Evolutionary conservation across 768 basidiomycete genomes (phyloP), one percentile per base, ranked within the genome.

Genomic region (Tricholoma hemisulphureum): DNA sequence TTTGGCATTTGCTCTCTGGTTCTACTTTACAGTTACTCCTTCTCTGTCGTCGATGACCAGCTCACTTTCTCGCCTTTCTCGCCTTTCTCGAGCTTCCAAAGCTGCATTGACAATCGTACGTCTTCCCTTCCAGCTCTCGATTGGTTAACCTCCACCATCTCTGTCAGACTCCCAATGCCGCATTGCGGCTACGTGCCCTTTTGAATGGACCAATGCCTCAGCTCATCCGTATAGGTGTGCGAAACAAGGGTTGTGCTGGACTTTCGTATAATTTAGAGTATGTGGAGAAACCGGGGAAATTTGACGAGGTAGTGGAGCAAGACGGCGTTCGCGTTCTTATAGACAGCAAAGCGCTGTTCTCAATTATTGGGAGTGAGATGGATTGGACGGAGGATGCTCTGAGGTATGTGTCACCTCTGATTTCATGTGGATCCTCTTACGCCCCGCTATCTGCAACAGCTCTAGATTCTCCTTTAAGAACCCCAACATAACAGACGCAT

Each of bases 331-430:
- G 80, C 62, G 96, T 99, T 45, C 77, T 98, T 60, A 94, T 98
- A 70, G 97, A 99, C 76, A 89, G 88, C 69, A 98, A 95, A 73
- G 97, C 97, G 23, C 75, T 99, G 61, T 98, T 99, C 71, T 94
- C 91, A 58, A 97, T 99, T 64, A 97, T 99, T 59, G 97, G 97
- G 51, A 96, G 93, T 72, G 91, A 92, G 80, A 99, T 99, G 97
- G 94, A 96, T 69, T 99, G 97, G 97, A 82, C 86, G 58, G 97
- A 98, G 76, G 94, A 96, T 70, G 73, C 85, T 29, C 75, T 99
- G 41, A 95, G 93, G 88, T 84, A 49, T 32, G 77, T 69, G 14
- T 37, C 23, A 20, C 28, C n/a, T 24, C 16, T 51, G 13, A 26
- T 53, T 41, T 48, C 29, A 31, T 21, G 26, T 7, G 26, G 1